These are phyloP conservation scores for Boletus insuetus DNA, from an alignment of 768 basidiomycete species.

Conservation along the genomic window DNA sequence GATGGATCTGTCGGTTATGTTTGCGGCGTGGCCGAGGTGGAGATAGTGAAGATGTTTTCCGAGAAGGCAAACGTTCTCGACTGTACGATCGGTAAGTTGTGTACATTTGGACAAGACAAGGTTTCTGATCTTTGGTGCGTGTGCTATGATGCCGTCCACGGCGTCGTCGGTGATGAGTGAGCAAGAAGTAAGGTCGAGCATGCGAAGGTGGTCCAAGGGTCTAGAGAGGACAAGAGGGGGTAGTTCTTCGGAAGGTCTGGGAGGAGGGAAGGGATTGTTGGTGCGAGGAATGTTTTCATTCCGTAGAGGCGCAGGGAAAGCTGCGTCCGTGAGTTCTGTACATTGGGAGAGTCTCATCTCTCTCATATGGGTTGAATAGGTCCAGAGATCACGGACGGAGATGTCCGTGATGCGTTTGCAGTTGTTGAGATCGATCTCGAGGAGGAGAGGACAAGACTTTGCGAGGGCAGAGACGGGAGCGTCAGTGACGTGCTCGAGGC, in stretches of 20 bases:
- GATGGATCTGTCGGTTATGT: slow-evolving; percentile 89
- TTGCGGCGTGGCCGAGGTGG: slow-evolving; percentile 88
- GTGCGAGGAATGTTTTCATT: slow-evolving; percentile 32
- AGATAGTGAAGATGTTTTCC: slow-evolving; percentile 94
- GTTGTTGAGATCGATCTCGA: slow-evolving; percentile 92
- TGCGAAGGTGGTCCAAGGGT: slow-evolving; percentile 80
- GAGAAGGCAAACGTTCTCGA: slow-evolving; percentile 80
- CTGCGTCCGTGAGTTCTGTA: slow-evolving; percentile 72
- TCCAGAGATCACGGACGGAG: slow-evolving; percentile 82
- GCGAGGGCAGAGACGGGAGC: slow-evolving; percentile 72
- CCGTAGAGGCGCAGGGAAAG: slow-evolving; percentile 73
- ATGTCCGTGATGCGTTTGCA: slow-evolving; percentile 76
- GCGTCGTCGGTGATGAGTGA: slow-evolving; percentile 77
- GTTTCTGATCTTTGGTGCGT: slow-evolving; percentile 81
- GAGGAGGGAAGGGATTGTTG: slow-evolving; percentile 44
- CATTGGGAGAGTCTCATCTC: slow-evolving; percentile 88
- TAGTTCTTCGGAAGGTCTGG: slow-evolving; percentile 40
- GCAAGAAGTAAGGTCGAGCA: slow-evolving; percentile 91
- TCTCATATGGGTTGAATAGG: slow-evolving; percentile 75
- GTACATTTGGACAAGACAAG: slow-evolving; percentile 85
- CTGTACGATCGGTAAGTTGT: slow-evolving; percentile 73
- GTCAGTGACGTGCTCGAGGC: slow-evolving; percentile 74
- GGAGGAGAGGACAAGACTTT: slow-evolving; percentile 74
- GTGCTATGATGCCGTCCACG: slow-evolving; percentile 76
- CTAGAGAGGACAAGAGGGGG: slow-evolving; percentile 66